Base-by-base conservation (phyloP, 768 basidiomycete species). In the Plicaturopsis crispa region DNA sequence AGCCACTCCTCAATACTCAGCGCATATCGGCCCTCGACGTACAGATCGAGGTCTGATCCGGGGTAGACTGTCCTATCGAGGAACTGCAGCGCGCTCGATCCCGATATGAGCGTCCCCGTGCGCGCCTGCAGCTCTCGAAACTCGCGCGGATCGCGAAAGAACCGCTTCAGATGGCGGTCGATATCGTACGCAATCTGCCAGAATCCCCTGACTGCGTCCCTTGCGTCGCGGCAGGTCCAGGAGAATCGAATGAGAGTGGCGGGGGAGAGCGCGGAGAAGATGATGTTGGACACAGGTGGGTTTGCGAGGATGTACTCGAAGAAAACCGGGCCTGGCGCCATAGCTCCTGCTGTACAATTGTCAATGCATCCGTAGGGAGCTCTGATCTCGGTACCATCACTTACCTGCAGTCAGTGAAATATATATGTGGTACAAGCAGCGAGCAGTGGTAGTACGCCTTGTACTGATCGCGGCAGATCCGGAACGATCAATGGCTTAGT, bases 81-180 rank as follows among this genome's bases (percentile, higher is more conserved):
- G 44, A 69, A 63, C 30, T 69, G 66, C 6, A 66, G 55, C 0
- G 63, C 67, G 28, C 47, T 51, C 0, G 66, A 66, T n/a, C 66
- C 67, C 6, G 66, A 67, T 14, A 69, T 54, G 14, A 68, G 47
- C 0, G 56, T 53, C 24, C 53, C 53, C 0, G 63, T 64, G 14
- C 37, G 48, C 0, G 60, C 62, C 41, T 65, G 66, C 7, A 69
- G 48, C 2, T 50, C 51, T 11, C 67, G 57, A 41, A 69, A 69
- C 4, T 50, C 49, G 13, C 52, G n/a, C 5, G 61, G 59, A 16
- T 59, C 44, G 7, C 23, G 6, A 36, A 67, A 63, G 39, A 53
- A 67, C 8, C 52, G 47, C 4, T 41, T 44, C 10, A 67, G 52
- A 34, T 57, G 61, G 10, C 38, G 45, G 41, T 63, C 56, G 42